Evolutionary conservation across 106 monocot species (phyloP).

Genomic region (Platanthera guangdongensis): DNA sequence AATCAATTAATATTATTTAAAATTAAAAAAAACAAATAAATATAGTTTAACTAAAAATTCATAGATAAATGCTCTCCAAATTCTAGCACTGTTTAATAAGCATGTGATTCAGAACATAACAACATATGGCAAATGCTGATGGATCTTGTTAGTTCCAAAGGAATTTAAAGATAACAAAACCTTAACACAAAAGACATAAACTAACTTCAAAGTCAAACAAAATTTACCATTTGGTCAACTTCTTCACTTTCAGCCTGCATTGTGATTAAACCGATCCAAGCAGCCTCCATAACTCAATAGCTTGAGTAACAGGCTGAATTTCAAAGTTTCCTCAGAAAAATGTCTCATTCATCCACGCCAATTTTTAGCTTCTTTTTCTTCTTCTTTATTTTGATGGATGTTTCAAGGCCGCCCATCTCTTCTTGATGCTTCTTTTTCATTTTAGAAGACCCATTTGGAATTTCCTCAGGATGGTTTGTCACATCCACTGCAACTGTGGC

Average conservation of each 20-base stretch:
- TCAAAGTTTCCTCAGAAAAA: background rate
- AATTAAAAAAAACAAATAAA: too few relatives aligned
- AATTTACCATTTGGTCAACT: background rate
- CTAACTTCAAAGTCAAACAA: background rate
- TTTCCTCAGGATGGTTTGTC: constrained; percentile 12
- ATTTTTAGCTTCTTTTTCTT: constrained; percentile 37
- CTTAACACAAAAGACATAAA: background rate
- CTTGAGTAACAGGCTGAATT: background rate
- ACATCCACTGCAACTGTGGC: constrained; percentile 3
- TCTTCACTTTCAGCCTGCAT: background rate
- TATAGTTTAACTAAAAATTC: too few relatives aligned
- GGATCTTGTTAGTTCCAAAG: background rate
- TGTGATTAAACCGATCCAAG: background rate
- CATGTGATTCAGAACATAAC: too few relatives aligned
- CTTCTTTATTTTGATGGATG: constrained; percentile 34
- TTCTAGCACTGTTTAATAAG: too few relatives aligned
- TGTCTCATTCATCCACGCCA: too few relatives aligned
- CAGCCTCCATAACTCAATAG: background rate
- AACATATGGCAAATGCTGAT: too few relatives aligned
- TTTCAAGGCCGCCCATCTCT: constrained; percentile 18
- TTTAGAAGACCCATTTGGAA: constrained; percentile 40
- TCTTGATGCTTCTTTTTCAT: constrained; percentile 44
- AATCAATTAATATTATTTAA: too few relatives aligned
- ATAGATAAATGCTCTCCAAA: too few relatives aligned
- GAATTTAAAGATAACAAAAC: background rate